Evolutionary conservation across 2,329 filamentous ascomycete genomes (phyloP).

Genomic region (Colletotrichum trifolii): DNA sequence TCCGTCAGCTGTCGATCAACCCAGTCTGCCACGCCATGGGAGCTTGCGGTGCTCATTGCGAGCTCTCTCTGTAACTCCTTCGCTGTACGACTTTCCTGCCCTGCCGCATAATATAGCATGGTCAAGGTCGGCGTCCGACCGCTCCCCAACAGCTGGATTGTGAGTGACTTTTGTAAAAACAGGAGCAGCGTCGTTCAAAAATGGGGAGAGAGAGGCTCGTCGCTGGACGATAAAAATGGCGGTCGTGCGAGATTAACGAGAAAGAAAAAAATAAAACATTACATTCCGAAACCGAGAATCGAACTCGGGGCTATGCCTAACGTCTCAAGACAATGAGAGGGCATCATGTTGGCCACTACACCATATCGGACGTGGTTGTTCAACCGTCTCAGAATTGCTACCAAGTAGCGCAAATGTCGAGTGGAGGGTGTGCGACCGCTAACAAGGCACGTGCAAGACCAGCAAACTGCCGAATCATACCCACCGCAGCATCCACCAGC

Average conservation of each 20-base stretch:
- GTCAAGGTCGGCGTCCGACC: no score
- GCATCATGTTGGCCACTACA: conserved; percentile 36
- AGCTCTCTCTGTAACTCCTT: no score
- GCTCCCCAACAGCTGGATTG: no score
- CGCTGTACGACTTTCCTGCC: no score
- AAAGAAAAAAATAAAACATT: neutral
- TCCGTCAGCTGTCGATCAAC: conserved; percentile 2
- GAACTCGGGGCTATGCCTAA: conserved; percentile 35
- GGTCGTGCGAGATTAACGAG: neutral
- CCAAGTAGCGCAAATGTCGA: neutral
- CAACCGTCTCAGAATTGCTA: rapidly evolving
- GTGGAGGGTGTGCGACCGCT: neutral
- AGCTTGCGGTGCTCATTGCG: no score
- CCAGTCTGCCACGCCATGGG: neutral
- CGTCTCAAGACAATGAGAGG: conserved; percentile 16
- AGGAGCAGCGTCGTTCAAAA: no score
- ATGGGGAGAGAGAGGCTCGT: no score
- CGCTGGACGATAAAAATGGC: neutral
- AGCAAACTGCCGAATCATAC: neutral
- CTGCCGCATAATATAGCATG: no score
- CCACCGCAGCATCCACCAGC: conserved; percentile 1
- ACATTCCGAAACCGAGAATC: conserved; percentile 35
- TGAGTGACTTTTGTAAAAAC: no score
- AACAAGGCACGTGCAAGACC: neutral
- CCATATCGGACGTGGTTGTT: conserved; percentile 17